Conservation (phyloP, 83 land plant species). For the Isoetes engelmannii region DNA sequence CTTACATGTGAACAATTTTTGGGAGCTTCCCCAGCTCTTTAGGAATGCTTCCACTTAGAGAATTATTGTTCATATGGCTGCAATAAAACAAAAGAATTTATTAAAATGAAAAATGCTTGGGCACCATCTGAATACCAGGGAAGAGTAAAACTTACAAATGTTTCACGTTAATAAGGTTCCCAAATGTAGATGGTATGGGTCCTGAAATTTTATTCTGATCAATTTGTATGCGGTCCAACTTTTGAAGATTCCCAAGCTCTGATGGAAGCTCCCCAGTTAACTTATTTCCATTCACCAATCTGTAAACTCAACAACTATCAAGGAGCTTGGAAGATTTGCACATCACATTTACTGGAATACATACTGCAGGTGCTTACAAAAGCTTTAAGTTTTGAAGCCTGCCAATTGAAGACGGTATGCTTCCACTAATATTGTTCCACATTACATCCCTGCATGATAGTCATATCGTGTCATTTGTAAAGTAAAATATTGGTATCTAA, state of each 20-base stretch:
- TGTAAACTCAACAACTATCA: conserved; percentile 1
- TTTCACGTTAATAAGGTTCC: conserved; percentile 3
- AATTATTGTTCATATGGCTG: conserved; percentile 17
- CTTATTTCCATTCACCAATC: conserved; percentile 12
- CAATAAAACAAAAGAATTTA: background rate
- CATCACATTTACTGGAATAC: background rate
- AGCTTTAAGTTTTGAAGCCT: background rate
- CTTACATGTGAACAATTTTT: conserved; percentile 10
- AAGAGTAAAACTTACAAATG: conserved; percentile 1
- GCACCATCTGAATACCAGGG: background rate
- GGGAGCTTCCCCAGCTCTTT: conserved; percentile 11
- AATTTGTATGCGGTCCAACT: conserved; percentile 7
- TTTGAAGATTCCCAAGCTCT: conserved; percentile 11
- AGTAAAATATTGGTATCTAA: background rate
- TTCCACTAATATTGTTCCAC: conserved; percentile 11
- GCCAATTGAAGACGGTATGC: conserved; percentile 11
- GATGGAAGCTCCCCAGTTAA: conserved; percentile 7
- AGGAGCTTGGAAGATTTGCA: background rate
- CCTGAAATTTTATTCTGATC: conserved; percentile 11
- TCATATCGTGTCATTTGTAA: background rate
- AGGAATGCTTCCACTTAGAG: conserved; percentile 12
- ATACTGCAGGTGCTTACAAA: conserved; percentile 6
- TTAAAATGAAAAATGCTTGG: background rate
- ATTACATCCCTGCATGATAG: conserved; percentile 13
- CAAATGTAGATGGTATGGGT: conserved; percentile 12